Percentiles rank a stretch among this genome's conserved stretches.
These are phyloP conservation scores for Claviceps paspali DNA, from an alignment of 2,329 filamentous ascomycete genomes.

Conservation along the genomic window DNA sequence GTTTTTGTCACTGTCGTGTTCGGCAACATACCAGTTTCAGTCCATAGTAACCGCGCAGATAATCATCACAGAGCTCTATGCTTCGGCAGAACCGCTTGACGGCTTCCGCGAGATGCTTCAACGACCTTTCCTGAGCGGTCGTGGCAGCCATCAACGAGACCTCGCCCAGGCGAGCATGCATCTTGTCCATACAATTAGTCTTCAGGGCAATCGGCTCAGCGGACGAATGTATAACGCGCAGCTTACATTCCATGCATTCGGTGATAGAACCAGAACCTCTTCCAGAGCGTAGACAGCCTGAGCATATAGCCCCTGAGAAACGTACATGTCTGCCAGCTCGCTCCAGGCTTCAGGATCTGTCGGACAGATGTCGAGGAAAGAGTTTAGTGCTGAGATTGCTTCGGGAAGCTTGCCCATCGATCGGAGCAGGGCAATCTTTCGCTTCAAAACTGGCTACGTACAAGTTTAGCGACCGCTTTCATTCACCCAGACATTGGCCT, in stretches of 20 bases:
- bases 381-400: conserved; percentile 57
- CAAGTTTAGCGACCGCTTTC: no score
- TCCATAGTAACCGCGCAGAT: conserved; percentile 84
- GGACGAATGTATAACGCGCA: not conserved
- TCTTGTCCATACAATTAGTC: conserved; percentile 30
- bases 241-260: conserved; percentile 89
- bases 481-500: conserved; percentile 76
- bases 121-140: conserved; percentile 24
- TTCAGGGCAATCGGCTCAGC: not conserved
- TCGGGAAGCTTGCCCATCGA: conserved; percentile 56
- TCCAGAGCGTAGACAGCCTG: conserved; percentile 83
- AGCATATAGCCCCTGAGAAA: conserved; percentile 58
- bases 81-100: conserved; percentile 78
- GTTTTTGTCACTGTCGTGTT: no score
- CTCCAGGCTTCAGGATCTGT: conserved; percentile 91
- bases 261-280: conserved; percentile 72
- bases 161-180: conserved; percentile 79
- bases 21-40: conserved; percentile 60
- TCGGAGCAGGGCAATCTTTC: conserved; percentile 64
- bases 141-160: conserved; percentile 56
- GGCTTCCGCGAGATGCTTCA: conserved; percentile 51
- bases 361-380: conserved; percentile 67
- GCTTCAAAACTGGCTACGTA: conserved; percentile 66
- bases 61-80: conserved; percentile 86
- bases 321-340: conserved; percentile 78